Conservation (phyloP, 78 protist species). For the Dictyostelium capitatum region DNA sequence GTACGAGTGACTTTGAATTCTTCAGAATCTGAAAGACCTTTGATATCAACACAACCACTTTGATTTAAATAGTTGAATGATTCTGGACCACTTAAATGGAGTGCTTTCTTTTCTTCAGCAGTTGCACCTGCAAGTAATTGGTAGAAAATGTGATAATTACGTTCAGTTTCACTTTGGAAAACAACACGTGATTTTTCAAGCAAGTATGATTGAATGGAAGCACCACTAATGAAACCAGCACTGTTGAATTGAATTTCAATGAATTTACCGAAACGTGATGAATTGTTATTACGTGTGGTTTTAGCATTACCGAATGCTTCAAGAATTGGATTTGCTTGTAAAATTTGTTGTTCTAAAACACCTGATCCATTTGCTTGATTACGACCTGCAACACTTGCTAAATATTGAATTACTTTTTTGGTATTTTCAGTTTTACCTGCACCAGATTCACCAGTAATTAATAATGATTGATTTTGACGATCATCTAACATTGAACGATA, state of each 20-base stretch:
- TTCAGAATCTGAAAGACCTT: conserved; percentile 76
- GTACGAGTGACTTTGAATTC: conserved; percentile 70
- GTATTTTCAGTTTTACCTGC: conserved; percentile 97
- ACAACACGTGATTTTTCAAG: conserved; percentile 96
- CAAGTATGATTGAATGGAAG: conserved; percentile 93
- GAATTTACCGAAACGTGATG: conserved; percentile 97
- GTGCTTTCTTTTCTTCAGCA: conserved; percentile 73
- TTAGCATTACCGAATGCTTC: conserved; percentile 97
- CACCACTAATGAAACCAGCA: conserved; percentile 95
- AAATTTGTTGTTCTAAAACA: conserved; percentile 90
- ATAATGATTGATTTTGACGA: conserved; percentile 91
- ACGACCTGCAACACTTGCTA: conserved; percentile 94
- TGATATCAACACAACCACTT: conserved; percentile 72
- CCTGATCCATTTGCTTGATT: conserved; percentile 56
- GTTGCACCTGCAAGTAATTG: conserved; percentile 93
- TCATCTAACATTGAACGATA: conserved; percentile 92
- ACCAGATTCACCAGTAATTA: conserved; percentile 97
- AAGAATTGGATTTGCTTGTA: conserved; percentile 97
- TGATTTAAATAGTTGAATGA: conserved; percentile 72
- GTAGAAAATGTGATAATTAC: conserved; percentile 98
- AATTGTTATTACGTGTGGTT: conserved; percentile 93
- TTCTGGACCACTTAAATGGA: conserved; percentile 76
- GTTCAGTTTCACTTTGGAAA: conserved; percentile 92
- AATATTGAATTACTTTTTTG: conserved; percentile 96
- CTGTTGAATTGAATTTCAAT: conserved; percentile 95